Evolutionary conservation across 2,329 filamentous ascomycete species (phyloP).

Genomic region (Aspergillus uvarum): DNA sequence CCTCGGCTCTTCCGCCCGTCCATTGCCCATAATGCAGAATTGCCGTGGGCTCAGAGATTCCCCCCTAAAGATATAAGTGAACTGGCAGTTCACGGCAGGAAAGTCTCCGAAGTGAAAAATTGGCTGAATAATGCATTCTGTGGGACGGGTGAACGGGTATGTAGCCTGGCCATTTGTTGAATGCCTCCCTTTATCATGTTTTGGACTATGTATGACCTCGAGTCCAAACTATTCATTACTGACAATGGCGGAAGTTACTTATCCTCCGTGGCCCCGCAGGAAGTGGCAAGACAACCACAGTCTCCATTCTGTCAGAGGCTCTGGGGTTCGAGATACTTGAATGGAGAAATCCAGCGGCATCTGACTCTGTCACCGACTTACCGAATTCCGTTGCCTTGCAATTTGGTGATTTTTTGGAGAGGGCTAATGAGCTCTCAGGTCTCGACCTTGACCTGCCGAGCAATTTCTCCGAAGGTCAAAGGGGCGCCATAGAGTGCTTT

Average conservation of each 20-base stretch:
- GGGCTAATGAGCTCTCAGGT: conserved; percentile 76
- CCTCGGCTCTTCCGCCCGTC: conserved; percentile 14
- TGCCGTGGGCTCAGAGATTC: conserved; percentile 87
- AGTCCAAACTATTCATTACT: conserved; percentile 12
- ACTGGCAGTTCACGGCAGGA: conserved; percentile 90
- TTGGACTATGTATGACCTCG: background rate
- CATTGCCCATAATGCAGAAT: conserved; percentile 47
- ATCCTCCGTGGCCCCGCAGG: conserved; percentile 89
- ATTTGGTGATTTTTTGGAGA: conserved; percentile 88
- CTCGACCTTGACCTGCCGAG: conserved; percentile 51
- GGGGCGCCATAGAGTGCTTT: conserved; percentile 5
- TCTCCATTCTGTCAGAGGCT: conserved; percentile 74
- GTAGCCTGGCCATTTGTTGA: conserved; percentile 13
- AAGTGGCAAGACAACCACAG: conserved; percentile 86
- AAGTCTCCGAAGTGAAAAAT: conserved; percentile 77
- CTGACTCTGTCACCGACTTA: conserved; percentile 59
- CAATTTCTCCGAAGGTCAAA: background rate
- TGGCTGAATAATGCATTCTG: conserved; percentile 77
- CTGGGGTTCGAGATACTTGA: conserved; percentile 77
- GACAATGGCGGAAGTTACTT: conserved; percentile 63
- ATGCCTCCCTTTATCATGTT: background rate
- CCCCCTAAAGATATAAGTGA: conserved; percentile 74
- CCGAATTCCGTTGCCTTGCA: conserved; percentile 71
- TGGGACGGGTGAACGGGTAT: conserved; percentile 50
- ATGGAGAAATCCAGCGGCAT: conserved; percentile 80